Conservation (phyloP, 2,329 filamentous ascomycete species). For the Ophiocordyceps polyrhachis-furcata region DNA sequence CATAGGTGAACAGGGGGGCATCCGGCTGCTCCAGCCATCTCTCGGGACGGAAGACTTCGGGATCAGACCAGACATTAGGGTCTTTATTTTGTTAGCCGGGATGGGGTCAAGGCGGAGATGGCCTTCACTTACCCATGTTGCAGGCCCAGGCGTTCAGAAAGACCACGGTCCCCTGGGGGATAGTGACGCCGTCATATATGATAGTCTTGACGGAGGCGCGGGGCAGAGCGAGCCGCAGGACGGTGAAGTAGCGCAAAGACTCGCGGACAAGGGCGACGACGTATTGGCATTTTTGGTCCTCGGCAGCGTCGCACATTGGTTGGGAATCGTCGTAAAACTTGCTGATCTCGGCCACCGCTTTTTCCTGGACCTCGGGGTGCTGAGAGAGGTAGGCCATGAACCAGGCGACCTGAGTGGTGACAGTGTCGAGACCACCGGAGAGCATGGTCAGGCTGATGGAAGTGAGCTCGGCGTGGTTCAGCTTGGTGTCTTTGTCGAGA, state of each 20-base stretch:
- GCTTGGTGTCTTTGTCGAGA: conserved; percentile 40
- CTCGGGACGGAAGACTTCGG: conserved; percentile 7
- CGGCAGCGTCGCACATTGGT: conserved; percentile 38
- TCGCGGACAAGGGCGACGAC: conserved; percentile 44
- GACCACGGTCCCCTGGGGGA: conserved; percentile 43
- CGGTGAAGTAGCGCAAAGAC: conserved; percentile 42
- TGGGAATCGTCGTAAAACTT: conserved; percentile 30
- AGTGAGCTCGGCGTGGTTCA: conserved; percentile 43
- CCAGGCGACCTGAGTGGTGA: conserved; percentile 48
- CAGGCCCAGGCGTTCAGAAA: conserved; percentile 52
- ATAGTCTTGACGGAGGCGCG: conserved; percentile 42
- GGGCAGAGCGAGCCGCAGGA: conserved; percentile 42
- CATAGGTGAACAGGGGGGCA: conserved; percentile 45
- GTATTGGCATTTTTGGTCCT: conserved; percentile 46
- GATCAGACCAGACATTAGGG: conserved; percentile 4
- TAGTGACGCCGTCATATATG: conserved; percentile 33
- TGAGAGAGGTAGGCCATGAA: conserved; percentile 40
- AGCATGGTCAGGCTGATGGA: conserved; percentile 52
- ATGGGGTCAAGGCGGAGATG: not conserved
- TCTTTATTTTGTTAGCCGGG: conserved; percentile 24
- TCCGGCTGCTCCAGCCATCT: conserved; percentile 26
- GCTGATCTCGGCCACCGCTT: conserved; percentile 35
- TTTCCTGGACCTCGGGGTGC: conserved; percentile 42
- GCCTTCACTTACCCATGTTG: conserved; percentile 36
- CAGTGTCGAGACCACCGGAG: conserved; percentile 46